Conservation (phyloP, 306 rosid species). For the Rosa chinensis region DNA sequence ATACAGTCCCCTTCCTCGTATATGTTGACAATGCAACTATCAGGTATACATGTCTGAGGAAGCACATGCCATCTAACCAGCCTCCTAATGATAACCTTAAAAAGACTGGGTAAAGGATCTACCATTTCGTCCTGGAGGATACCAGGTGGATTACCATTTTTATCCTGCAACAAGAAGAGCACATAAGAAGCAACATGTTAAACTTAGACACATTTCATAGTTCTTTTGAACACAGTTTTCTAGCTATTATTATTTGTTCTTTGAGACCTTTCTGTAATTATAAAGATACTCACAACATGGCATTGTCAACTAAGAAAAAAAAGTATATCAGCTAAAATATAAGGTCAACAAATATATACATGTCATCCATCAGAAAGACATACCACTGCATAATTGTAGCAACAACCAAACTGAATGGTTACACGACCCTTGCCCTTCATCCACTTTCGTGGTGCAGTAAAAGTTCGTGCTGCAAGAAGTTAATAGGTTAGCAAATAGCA, state of each 20-base stretch:
- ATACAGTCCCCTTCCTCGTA: slow-evolving; percentile 95
- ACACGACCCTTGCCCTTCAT: slow-evolving; percentile 98
- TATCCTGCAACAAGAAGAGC: slow-evolving; percentile 60
- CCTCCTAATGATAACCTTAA: slow-evolving; percentile 91
- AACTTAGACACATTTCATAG: slow-evolving; percentile 8
- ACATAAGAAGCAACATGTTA: not conserved
- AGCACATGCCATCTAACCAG: slow-evolving; percentile 87
- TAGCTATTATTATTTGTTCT: not conserved
- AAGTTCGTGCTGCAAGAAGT: slow-evolving; percentile 74
- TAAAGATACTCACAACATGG: slow-evolving; percentile 9
- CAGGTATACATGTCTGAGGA: slow-evolving; percentile 87
- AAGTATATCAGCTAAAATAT: not conserved
- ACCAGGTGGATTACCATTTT: slow-evolving; percentile 88
- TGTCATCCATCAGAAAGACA: slow-evolving; percentile 23
- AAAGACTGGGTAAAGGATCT: slow-evolving; percentile 81
- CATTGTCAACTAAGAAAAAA: not conserved
- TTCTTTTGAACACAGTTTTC: slow-evolving; percentile 15
- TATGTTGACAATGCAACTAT: slow-evolving; percentile 93
- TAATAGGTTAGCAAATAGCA: slow-evolving; percentile 21
- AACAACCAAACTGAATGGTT: slow-evolving; percentile 91
- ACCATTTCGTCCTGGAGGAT: slow-evolving; percentile 55
- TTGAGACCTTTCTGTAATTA: not conserved
- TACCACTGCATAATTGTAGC: slow-evolving; percentile 89
- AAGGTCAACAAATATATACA: not conserved
- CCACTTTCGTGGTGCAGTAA: slow-evolving; percentile 87